Conservation (phyloP, 768 basidiomycete species). For the Pilatotrama ljubarskyi region DNA sequence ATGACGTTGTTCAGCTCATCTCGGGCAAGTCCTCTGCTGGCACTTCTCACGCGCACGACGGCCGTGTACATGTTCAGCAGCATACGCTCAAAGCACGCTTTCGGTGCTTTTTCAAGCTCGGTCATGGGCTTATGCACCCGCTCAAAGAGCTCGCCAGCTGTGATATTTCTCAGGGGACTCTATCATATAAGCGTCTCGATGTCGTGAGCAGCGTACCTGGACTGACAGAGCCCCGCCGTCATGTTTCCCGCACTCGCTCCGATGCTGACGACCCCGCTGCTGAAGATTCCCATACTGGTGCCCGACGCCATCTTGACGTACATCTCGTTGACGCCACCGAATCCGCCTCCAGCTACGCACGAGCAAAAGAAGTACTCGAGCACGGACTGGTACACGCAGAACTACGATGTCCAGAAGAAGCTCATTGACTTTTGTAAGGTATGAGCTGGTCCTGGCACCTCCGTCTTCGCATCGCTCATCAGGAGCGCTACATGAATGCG, state of each 20-base stretch:
- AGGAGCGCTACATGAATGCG: too few species aligned
- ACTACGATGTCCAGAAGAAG: background rate
- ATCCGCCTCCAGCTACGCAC: background rate
- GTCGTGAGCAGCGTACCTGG: too few species aligned
- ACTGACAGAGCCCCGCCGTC: background rate
- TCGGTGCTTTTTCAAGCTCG: too few species aligned
- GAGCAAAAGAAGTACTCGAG: background rate
- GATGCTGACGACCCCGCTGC: slow-evolving; percentile 7
- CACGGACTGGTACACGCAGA: background rate
- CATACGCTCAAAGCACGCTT: too few species aligned
- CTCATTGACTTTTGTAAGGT: background rate
- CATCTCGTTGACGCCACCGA: background rate
- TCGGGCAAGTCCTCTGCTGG: too few species aligned
- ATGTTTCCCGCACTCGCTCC: slow-evolving; percentile 2
- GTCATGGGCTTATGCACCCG: too few species aligned
- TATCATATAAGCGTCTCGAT: too few species aligned
- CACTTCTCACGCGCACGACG: too few species aligned
- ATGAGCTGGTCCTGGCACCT: background rate
- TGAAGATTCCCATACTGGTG: slow-evolving; percentile 11
- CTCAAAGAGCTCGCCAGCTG: too few species aligned
- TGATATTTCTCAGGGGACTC: too few species aligned
- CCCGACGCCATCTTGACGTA: background rate
- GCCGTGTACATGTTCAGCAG: too few species aligned
- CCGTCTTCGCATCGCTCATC: background rate
- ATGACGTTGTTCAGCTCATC: too few species aligned